Base-by-base conservation (phyloP, 2,329 filamentous ascomycete species). In the Decorospora gaudefroyi region DNA sequence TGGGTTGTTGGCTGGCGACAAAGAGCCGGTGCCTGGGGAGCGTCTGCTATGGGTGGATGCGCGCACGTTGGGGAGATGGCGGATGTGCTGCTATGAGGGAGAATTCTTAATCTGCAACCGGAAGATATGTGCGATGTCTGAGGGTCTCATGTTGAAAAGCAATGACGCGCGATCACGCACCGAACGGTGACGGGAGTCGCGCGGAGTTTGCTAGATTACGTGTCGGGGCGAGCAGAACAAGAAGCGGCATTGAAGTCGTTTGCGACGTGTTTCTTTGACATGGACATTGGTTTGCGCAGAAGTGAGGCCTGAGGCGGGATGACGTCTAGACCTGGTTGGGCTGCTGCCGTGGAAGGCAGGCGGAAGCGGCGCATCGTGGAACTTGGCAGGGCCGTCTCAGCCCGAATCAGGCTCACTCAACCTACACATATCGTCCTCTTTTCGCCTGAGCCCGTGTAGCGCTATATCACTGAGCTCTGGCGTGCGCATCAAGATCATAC, bases 1-100 rank as follows among this genome's bases (percentile, higher is more conserved):
- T 69, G 63, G 58, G 43, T 50, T 42, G 40, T 55, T 55, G 46
- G 61, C 38, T 67, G 65, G 65, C 51, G 60, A 40, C 50, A 52
- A 62, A 49, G 38, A 46, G 50, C 55, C 61, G 60, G 57, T 57
- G 51, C 58, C 55, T 59, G 59, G 41, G n/a, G 42, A 48, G 53
- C 55, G 55, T 57, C 52, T 61, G 51, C 51, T 40, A 51, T 52
- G 47, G 47, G 53, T 53, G 48, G 50, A 47, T 47, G 49, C 53
- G 62, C 52, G 51, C 63, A 62, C 64, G 61, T 61, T 66, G 59
- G 37, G 32, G 39, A 41, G 25, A 39, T 52, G 54, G 51, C 55
- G 49, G 56, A 58, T 62, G 45, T 38, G 49, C 54, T 46, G 56
- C 51, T 62, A 61, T 36, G 51, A 55, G 31, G 39, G 44, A 43